These are phyloP conservation scores for Agroathelia rolfsii DNA, from an alignment of 1,284 basidiomycete species.

Conservation along the genomic window DNA sequence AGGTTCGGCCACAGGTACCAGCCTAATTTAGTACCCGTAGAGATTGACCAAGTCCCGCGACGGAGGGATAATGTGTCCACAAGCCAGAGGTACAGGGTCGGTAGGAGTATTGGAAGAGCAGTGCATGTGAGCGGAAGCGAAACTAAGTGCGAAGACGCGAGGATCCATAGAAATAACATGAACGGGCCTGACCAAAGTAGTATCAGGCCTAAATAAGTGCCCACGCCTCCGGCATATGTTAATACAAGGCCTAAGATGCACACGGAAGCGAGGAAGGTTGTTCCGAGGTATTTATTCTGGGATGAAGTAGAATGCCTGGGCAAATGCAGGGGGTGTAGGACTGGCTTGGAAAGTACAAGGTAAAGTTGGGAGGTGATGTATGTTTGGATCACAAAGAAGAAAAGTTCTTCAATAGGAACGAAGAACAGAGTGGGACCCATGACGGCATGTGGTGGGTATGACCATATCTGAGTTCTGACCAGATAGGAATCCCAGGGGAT, in stretches of 20 bases:
- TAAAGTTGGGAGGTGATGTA: conserved; percentile 18
- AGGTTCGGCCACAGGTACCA: conserved; percentile 11
- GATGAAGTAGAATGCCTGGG: no score
- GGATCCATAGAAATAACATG: conserved; percentile 15
- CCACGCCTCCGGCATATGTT: conserved; percentile 10
- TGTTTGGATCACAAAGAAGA: conserved; percentile 22
- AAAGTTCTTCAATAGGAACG: conserved; percentile 20
- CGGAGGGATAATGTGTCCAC: conserved; percentile 17
- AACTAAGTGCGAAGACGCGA: conserved; percentile 1
- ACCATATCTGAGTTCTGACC: conserved; percentile 15
- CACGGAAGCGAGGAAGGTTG: conserved; percentile 6
- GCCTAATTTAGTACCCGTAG: conserved; percentile 15
- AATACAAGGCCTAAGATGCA: conserved; percentile 10
- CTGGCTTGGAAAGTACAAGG: conserved; percentile 15
- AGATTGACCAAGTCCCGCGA: conserved; percentile 19
- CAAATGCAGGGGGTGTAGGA: conserved; percentile 13
- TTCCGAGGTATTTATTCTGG: no score
- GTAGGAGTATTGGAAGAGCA: conserved; percentile 12
- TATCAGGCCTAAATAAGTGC: conserved; percentile 17
- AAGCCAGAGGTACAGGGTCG: conserved; percentile 18
- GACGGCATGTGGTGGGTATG: conserved; percentile 15
- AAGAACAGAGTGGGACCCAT: conserved; percentile 14
- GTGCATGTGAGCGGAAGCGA: conserved; percentile 1
- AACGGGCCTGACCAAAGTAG: conserved; percentile 17
- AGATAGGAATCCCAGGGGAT: conserved; percentile 20